These are phyloP conservation scores for Candida jianshihensis DNA, from an alignment of 805 yeast genomes.

Conservation along the genomic window DNA sequence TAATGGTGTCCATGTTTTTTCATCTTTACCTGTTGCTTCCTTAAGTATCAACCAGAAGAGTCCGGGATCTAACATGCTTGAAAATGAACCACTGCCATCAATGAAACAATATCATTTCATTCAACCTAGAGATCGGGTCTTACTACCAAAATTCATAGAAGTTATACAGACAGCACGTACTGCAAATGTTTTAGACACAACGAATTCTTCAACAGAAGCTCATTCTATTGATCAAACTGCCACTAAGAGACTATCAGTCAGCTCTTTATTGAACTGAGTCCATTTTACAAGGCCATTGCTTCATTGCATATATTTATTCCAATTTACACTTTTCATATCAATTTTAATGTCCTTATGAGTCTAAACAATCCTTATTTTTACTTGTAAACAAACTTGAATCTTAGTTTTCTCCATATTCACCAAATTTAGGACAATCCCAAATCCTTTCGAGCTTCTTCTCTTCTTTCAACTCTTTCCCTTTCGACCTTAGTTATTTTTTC, in stretches of 20 bases:
- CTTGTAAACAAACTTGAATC: no score
- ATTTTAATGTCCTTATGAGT: neutral
- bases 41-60: no score
- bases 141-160: neutral
- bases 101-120: conserved; percentile 8
- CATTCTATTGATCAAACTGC: neutral
- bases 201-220: neutral
- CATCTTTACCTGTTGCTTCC: no score
- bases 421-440: no score
- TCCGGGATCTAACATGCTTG: neutral
- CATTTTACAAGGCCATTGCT: neutral
- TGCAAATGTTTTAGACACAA: no score
- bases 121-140: conserved; percentile 5
- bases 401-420: no score
- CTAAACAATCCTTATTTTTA: no score
- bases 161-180: neutral
- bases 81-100: conserved; percentile 4
- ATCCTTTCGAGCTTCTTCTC: no score
- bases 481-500: no score
- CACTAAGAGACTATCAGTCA: neutral
- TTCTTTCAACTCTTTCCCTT: no score
- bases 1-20: neutral
- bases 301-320: neutral
- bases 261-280: neutral
- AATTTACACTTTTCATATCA: no score